Evolutionary conservation across 495 filamentous ascomycete genomes (phyloP), one percentile per base, ranked within the genome.

Genomic region (Podospora bellae-mahoneyi): DNA sequence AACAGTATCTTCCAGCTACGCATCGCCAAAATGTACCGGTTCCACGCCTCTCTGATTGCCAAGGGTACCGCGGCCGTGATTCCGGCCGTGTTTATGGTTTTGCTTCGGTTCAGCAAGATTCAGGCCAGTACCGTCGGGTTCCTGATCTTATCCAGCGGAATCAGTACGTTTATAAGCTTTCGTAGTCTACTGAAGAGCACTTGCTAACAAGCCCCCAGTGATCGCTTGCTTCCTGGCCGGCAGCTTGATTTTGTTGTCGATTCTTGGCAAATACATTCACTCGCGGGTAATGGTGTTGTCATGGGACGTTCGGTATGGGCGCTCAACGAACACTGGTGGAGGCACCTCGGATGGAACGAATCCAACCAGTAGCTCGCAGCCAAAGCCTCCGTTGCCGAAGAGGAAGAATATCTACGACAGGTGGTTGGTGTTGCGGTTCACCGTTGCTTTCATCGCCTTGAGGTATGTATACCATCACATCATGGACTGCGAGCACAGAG

Each of bases 261-360:
- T 83, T 44, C 73, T 84, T 15, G 74, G 70, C 62, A 82, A 81
- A 64, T 84, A 84, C 55, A 75, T 84, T 16, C 78, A 79, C 28
- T 76, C 81, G n/a, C 74, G 81, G 39, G 70, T 76, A 13, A 72
- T 75, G 18, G 68, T 84, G 2, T 60, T 76, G 27, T 75, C 74
- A 0, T 82, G 78, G 78, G 79, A 77, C 23, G 73, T 81, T 32
- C 72, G 66, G 1, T 81, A 78, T 64, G 77, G 74, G 28, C 71
- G 71, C 34, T 53, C 66, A 16, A 27, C 55, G 1, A 69, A 71
- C 2, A 60, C 62, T 30, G 73, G 69, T 16, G 70, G 71, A 30
- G 65, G 71, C 60, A 57, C 56, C 32, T 62, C 32, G 27, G 57
- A 5, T n/a, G 32, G 4, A 5, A 23, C n/a, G 67, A 16, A 16